Evolutionary conservation across 1,139 yeast species (phyloP), one percentile per base, ranked within the genome.

Genomic region (Candida pseudoviswanathii): DNA sequence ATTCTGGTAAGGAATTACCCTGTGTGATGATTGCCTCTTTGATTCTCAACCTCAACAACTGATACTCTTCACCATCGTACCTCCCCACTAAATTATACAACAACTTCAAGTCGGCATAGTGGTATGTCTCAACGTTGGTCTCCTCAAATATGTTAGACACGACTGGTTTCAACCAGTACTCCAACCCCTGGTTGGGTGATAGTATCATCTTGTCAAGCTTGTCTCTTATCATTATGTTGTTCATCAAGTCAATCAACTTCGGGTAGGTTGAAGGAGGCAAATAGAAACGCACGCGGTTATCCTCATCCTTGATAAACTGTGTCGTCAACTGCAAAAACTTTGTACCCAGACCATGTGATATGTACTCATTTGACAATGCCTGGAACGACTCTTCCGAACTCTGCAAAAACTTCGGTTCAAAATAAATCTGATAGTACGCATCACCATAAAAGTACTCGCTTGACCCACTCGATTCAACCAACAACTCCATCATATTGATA

Each of bases 401-500:
- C 3, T 73, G 60, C 42, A 89, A 63, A 47, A 89, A 78, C 45
- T 66, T 68, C 0, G 89, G 89, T 58, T 90, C 97, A 64, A 91
- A 89, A 42, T 73, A 77, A 26, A 75, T 76, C 40, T 77, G 72
- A 62, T 87, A 90, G 56, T 84, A 86, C 50, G 76, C 82, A 44
- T 81, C 86, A 1, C 75, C 77, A 26, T 62, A 63, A 43, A 58
- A 67, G 6, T 63, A 50, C 11, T 76, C 76, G 10, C 50, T 58
- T 46, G 51, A 65, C 61, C 79, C 47, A 71, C 71, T 41, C 78
- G 67, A 25, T 79, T 80, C 78, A 25, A 68, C 67, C 36, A 76
- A 59, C 45, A 67, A 54, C 58, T 89, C 95, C 63, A 91, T 78
- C 92, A 92, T 89, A 46, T 75, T 76, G 8, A 90, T 78, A 7